Base-by-base conservation (phyloP, 1,284 basidiomycete species). In the Clitocybe nebularis region DNA sequence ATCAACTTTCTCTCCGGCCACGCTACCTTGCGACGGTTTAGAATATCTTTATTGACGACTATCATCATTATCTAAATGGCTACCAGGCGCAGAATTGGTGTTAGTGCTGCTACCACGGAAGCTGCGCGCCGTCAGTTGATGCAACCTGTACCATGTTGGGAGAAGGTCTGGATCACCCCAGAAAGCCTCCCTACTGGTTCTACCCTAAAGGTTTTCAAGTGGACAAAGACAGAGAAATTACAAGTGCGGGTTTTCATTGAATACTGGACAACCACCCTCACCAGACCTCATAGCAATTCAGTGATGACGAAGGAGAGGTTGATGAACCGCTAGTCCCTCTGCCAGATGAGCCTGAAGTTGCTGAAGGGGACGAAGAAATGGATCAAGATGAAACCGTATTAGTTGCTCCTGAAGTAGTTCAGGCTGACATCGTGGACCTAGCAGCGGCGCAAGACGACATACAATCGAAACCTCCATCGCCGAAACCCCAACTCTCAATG, bases 81-180 rank as follows among this genome's bases (percentile, higher is more conserved):
- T 26, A 83, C 81, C 17, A 70, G 78, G 60, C 69, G 84, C 50
- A 76, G 83, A 58, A 83, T 88, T 38, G 85, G 85, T 3, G 79
- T 89, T 49, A 85, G 79, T 55, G 70, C 72, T 23, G 81, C 83
- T 24, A 82, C 81, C 26, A 84, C 84, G 2, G 86, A 89, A 61
- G 83, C 84, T 39, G 84, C 84, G 26, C 74, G 86, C 21, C 71
- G 85, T 46, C 83, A 87, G 61, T 69, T 89, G 14, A 89, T 89
- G 84, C 81, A 84, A 54, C 86, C 85, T 4, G 86, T 88, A 21
- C 74, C 73, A 28, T 84, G 79, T 48, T 89, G 84, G 85, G 85
- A 88, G 61, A 84, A 81, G 63, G 66, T 70, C 19, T 84, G 82
- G 81, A 66, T 74, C 4, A 57, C 69, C 14, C 75, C 80, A 26